Percentiles rank a stretch among this genome's conserved stretches.
Evolutionary conservation across 176 grass and related monocot species (phyloP).

Genomic region (Echinochloa phyllopogon): DNA sequence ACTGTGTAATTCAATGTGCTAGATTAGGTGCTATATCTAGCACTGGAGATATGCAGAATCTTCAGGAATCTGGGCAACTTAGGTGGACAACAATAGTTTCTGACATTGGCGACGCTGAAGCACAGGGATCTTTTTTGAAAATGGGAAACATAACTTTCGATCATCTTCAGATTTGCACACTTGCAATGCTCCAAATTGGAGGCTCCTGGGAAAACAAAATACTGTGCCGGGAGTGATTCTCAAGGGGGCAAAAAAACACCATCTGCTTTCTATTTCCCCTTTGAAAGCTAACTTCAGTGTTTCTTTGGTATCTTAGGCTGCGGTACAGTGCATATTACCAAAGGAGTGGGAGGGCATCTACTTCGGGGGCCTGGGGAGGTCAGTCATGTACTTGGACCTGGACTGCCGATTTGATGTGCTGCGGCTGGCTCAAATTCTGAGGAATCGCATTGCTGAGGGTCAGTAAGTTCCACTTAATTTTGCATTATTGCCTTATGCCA

Average conservation of each 20-base stretch:
- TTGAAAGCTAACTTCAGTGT: not conserved
- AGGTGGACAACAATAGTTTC: not conserved
- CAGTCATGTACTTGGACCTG: constrained; percentile 77
- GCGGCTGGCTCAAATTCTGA: constrained; percentile 71
- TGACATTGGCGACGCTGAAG: not conserved
- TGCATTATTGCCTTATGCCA: not conserved
- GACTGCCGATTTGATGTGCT: constrained; percentile 91
- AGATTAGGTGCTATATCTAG: not conserved
- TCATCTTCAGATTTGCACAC: not conserved
- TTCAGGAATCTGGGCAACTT: not conserved
- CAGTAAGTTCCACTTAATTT: constrained; percentile 41
- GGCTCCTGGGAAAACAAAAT: not conserved
- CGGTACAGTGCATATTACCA: constrained; percentile 79
- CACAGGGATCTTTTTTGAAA: not conserved
- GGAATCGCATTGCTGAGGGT: constrained; percentile 47
- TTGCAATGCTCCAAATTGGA: not conserved
- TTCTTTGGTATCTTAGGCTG: constrained; percentile 56
- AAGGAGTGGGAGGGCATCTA: constrained; percentile 78
- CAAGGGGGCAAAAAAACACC: not conserved
- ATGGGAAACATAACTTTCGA: not conserved
- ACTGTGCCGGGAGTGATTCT: not conserved
- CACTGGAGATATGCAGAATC: not conserved
- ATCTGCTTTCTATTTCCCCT: not conserved
- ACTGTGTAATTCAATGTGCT: not conserved
- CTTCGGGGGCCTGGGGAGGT: constrained; percentile 72